Evolutionary conservation across 2,329 filamentous ascomycete species (phyloP), one percentile per base, ranked within the genome.

Genomic region (Apiospora marii): DNA sequence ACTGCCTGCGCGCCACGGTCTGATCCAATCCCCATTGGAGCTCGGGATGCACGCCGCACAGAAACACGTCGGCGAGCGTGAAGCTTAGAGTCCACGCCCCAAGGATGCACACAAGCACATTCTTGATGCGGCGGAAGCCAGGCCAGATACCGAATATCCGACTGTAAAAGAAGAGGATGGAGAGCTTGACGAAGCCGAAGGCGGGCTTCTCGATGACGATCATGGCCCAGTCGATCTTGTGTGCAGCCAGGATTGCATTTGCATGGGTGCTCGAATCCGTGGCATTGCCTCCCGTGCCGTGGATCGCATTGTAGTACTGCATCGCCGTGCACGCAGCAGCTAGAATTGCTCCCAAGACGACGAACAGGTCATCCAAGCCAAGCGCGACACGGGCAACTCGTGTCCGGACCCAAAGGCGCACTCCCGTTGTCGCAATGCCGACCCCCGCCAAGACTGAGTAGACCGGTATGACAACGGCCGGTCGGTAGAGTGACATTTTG

Each of bases 181-280:
- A 73, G 8, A 74, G 69, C 69, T 74, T 74, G 58, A 74, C 61
- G 34, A 72, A 72, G 37, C 73, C 72, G 37, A 74, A 74, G 27
- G 72, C 69, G 5, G 68, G 69, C 43, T 73, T 73, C 70, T 74
- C 72, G 27, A 74, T 73, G 1, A 72, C 64, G 22, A 73, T 67
- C 72, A 74, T 73, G 22, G 48, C 49, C 44, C 68, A 74, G 49
- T 74, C 72, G 67, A 74, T 68, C 68, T 74, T 73, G 22, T 64
- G 51, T 19, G 70, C 43, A 10, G 49, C 49, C 10, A 71, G 44
- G n/a, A n/a, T 6, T 16, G 51, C 70, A 10, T 64, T 10, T 7
- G 51, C 34, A 4, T 10, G n/a, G 24, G n/a, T n/a, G 30, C 16
- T n/a, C 12, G 68, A 27, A 34, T 34, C 30, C 24, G 30, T 37